phyloP scores from a whole-genome alignment of 805 yeast genomes.

The Metschnikowia drakensbergensis region DNA sequence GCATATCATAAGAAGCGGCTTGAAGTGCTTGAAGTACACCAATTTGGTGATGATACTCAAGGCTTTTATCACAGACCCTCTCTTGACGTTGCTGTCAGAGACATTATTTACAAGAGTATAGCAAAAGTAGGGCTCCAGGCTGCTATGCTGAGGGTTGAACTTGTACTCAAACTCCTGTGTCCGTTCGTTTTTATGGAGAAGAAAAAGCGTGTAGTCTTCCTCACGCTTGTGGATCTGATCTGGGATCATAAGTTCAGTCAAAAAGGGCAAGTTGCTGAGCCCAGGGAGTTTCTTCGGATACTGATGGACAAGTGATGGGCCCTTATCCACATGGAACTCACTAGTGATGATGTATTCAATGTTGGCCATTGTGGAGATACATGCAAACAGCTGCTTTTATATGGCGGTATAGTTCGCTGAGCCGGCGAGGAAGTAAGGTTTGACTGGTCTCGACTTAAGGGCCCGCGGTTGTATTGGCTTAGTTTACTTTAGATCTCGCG shows the following conservation, averaged over 20 bases:
- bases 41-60: slow-evolving; percentile 55
- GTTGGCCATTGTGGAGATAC: slow-evolving; percentile 25
- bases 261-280: slow-evolving; percentile 29
- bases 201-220: slow-evolving; percentile 57
- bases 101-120: slow-evolving; percentile 53
- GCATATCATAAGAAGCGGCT: slow-evolving; percentile 53
- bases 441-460: not conserved
- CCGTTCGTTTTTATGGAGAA: slow-evolving; percentile 43
- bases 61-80: slow-evolving; percentile 61
- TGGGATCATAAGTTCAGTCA: slow-evolving; percentile 60
- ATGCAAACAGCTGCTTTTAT: not conserved
- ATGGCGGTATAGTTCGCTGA: not conserved
- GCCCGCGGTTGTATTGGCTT: not conserved
- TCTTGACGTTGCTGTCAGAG: slow-evolving; percentile 38
- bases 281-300: slow-evolving; percentile 47
- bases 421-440: not conserved
- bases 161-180: slow-evolving; percentile 40
- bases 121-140: slow-evolving; percentile 46
- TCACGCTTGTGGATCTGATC: slow-evolving; percentile 53
- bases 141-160: slow-evolving; percentile 30
- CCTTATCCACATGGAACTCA: slow-evolving; percentile 75
- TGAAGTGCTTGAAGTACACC: slow-evolving; percentile 51
- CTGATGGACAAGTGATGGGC: slow-evolving; percentile 62
- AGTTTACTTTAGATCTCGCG: not conserved
- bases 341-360: slow-evolving; percentile 62